phyloP scores from a whole-genome alignment of 345 rosid genomes.

The Abelmoschus esculentus region DNA sequence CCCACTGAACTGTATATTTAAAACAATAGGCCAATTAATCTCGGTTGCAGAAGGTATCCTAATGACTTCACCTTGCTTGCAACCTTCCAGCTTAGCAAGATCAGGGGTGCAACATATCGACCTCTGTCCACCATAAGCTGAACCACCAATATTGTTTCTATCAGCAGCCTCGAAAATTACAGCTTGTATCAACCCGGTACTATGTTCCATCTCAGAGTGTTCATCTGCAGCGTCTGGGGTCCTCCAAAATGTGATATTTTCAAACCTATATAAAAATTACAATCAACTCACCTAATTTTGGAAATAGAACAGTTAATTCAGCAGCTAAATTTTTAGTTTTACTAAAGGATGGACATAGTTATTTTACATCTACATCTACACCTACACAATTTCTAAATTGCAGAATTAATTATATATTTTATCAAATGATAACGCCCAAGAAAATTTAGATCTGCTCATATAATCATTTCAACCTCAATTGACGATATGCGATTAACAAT shows the following conservation, averaged over 20 bases:
- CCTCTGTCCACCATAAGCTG: constrained; percentile 97
- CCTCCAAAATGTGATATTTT: constrained; percentile 73
- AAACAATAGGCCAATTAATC: constrained; percentile 66
- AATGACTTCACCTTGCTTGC: constrained; percentile 89
- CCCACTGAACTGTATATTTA: constrained; percentile 53
- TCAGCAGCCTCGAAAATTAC: constrained; percentile 90
- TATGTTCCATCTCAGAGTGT: constrained; percentile 34
- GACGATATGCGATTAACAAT: neutral
- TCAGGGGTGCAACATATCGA: constrained; percentile 95
- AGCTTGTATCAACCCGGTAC: constrained; percentile 61
- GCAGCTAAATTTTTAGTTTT: neutral
- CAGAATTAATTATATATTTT: neutral
- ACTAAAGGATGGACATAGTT: neutral
- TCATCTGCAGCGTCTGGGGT: constrained; percentile 38
- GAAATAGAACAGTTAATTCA: constrained; percentile 1
- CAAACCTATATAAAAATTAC: constrained; percentile 41
- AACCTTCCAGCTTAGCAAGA: constrained; percentile 92
- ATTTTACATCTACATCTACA: neutral
- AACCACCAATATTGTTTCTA: constrained; percentile 90
- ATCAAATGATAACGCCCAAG: neutral
- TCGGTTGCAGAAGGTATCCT: constrained; percentile 73
- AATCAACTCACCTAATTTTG: neutral
- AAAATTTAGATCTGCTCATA: neutral
- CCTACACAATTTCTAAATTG: neutral
- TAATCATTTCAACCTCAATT: neutral